Evolutionary conservation across 805 yeast species (phyloP).

Genomic region (Sugiyamaella americana): DNA sequence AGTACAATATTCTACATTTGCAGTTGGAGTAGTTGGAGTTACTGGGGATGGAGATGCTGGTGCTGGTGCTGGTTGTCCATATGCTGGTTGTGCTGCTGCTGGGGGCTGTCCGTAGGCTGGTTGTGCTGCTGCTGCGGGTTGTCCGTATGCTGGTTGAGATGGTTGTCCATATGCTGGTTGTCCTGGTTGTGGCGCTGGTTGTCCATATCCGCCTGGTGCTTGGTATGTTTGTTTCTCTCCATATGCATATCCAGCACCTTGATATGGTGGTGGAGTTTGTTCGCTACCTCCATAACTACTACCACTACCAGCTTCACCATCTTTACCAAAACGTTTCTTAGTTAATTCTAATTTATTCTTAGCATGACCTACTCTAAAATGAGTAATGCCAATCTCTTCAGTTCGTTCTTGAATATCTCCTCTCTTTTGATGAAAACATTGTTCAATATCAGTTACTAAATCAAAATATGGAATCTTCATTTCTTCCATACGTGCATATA

Average conservation of each 20-base stretch:
- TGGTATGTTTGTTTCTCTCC: slow-evolving; percentile 37
- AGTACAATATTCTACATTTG: slow-evolving; percentile 49
- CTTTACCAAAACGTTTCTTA: slow-evolving; percentile 52
- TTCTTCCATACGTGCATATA: slow-evolving; percentile 87
- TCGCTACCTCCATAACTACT: slow-evolving; percentile 21
- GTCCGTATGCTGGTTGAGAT: slow-evolving; percentile 23
- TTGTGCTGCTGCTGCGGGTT: slow-evolving; percentile 19
- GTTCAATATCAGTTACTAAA: slow-evolving; percentile 72
- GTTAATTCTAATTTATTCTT: slow-evolving; percentile 78
- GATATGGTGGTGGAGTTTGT: slow-evolving; percentile 35
- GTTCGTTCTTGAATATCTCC: slow-evolving; percentile 88
- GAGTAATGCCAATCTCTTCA: slow-evolving; percentile 84
- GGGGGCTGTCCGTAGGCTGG: slow-evolving; percentile 21
- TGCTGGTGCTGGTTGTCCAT: slow-evolving; percentile 13
- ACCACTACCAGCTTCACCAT: slow-evolving; percentile 32
- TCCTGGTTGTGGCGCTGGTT: slow-evolving; percentile 29
- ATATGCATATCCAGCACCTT: slow-evolving; percentile 15
- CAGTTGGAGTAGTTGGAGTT: slow-evolving; percentile 31
- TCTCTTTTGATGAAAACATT: slow-evolving; percentile 71
- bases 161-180: slow-evolving; percentile 26
- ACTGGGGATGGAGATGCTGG: slow-evolving; percentile 22
- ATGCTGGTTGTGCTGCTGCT: slow-evolving; percentile 1
- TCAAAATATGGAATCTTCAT: slow-evolving; percentile 97
- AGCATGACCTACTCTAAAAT: slow-evolving; percentile 85
- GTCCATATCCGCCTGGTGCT: slow-evolving; percentile 26